Evolutionary conservation across 192 early-diverging fungal genomes (phyloP).

Genomic region (Gonapodya prolifera): DNA sequence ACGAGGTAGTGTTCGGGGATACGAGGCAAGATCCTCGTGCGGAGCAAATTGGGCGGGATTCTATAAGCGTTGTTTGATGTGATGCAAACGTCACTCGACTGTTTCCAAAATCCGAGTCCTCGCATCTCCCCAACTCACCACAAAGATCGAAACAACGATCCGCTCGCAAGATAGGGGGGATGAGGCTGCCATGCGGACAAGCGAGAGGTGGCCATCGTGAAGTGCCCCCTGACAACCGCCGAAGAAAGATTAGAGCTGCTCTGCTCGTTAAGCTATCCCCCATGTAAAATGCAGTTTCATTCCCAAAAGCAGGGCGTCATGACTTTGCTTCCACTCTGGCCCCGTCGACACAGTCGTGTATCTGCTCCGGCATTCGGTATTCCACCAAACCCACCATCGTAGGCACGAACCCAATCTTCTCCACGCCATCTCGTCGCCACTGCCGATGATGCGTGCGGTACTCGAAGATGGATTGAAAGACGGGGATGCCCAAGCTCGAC

Average conservation of each 20-base stretch:
- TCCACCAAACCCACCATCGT: slow-evolving; percentile 59
- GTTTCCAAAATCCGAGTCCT: background rate
- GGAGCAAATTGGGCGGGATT: slow-evolving; percentile 99
- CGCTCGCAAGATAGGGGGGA: slow-evolving; percentile 49
- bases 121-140: slow-evolving; percentile 16
- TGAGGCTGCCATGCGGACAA: slow-evolving; percentile 33
- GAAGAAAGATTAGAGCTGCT: background rate
- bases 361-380: background rate
- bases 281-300: no score
- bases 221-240: slow-evolving; percentile 58
- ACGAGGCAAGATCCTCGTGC: slow-evolving; percentile 78
- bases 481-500: slow-evolving; percentile 17
- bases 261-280: background rate
- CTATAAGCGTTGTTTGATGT: no score
- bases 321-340: background rate
- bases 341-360: background rate
- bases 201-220: slow-evolving; percentile 73
- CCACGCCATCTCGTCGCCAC: slow-evolving; percentile 45
- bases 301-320: no score
- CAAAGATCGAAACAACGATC: slow-evolving; percentile 82
- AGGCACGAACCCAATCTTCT: slow-evolving; percentile 77
- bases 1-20: slow-evolving; percentile 70
- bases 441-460: slow-evolving; percentile 33
- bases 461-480: slow-evolving; percentile 62
- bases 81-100: no score